phyloP scores from a whole-genome alignment of 2,329 filamentous ascomycete genomes.

The Verticillium alfalfae region DNA sequence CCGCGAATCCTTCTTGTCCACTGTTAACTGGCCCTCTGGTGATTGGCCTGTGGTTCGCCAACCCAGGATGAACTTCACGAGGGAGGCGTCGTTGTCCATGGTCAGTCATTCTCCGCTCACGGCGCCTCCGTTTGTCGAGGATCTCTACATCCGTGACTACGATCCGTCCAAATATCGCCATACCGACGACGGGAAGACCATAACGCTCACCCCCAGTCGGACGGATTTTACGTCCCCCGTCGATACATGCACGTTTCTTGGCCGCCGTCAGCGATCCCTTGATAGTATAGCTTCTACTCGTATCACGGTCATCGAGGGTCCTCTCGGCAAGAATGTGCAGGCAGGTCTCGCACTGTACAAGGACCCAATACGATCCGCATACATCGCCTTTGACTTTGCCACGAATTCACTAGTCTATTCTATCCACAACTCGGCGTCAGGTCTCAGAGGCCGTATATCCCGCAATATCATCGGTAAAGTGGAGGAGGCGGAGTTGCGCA shows the following conservation, averaged over 20 bases:
- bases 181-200: background rate
- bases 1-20: constrained; percentile 32
- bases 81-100: background rate
- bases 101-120: background rate
- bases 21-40: constrained; percentile 26
- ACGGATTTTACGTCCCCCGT: background rate
- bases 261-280: background rate
- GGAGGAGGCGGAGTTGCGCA: background rate
- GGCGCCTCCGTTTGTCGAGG: background rate
- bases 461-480: background rate
- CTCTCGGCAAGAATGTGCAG: background rate
- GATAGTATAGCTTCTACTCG: background rate
- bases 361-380: constrained; percentile 3
- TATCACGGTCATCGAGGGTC: background rate
- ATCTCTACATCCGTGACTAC: background rate
- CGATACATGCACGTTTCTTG: background rate
- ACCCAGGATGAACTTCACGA: background rate
- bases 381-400: background rate
- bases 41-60: background rate
- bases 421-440: background rate
- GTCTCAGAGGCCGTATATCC: background rate
- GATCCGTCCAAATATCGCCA: background rate
- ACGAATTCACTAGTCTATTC: background rate
- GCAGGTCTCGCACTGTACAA: constrained; percentile 7
- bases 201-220: background rate